A percentile compares a stretch with the other conserved stretches of the same genome.
These are phyloP conservation scores for Colletotrichum kahawae DNA, from an alignment of 2,329 filamentous ascomycete species.

Conservation along the genomic window DNA sequence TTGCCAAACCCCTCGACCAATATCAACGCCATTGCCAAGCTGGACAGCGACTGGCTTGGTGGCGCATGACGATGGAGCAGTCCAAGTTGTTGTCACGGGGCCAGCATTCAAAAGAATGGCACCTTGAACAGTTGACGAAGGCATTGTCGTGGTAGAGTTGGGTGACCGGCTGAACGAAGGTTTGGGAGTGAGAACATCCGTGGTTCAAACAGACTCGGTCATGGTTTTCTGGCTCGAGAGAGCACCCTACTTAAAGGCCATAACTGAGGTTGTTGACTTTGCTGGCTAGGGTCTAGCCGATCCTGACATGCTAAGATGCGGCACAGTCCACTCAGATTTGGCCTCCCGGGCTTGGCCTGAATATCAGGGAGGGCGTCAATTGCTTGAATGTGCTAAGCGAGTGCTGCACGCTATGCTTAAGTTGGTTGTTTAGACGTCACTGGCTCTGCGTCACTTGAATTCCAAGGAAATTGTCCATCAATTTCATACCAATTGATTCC, in stretches of 20 bases:
- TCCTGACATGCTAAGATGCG: not conserved
- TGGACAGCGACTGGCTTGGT: not conserved
- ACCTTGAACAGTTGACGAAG: not conserved
- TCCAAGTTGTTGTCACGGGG: not conserved
- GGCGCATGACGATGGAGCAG: not conserved
- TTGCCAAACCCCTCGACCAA: not conserved
- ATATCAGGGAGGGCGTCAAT: not conserved
- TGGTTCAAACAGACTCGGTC: not conserved
- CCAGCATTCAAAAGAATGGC: not conserved
- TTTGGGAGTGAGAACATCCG: not conserved
- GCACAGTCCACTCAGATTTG: not conserved
- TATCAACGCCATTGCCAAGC: not conserved
- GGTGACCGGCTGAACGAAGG: not conserved
- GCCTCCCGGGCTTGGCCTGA: not conserved
- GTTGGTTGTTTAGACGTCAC: not conserved
- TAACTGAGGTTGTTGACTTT: not conserved
- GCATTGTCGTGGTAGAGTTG: not conserved
- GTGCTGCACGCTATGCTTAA: not conserved
- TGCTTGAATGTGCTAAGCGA: not conserved
- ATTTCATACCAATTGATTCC: not conserved
- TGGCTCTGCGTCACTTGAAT: not conserved
- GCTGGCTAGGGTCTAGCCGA: not conserved
- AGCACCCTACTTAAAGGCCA: not conserved
- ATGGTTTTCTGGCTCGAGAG: not conserved
- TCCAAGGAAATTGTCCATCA: not conserved